Base-by-base conservation (phyloP, 176 grass and related monocot genomes). In the Raddia distichophylla region DNA sequence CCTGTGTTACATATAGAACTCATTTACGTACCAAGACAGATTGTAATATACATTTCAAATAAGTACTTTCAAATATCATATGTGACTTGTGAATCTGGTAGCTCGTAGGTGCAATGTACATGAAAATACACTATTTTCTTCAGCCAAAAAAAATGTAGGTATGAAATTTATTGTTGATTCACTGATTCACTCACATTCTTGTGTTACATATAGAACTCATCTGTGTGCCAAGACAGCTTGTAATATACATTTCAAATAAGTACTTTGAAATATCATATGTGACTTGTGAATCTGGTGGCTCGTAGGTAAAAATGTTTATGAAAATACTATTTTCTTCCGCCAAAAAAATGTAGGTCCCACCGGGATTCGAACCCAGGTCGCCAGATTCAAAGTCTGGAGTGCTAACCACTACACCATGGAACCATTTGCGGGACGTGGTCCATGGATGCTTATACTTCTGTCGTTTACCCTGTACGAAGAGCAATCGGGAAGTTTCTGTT, bases 361-460 rank as follows among this genome's bases (percentile, higher is more conserved):
- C 91, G 91, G 93, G 96, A 99, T 95, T 95, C 87, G 93, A 99
- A 99, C 89, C 91, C 93, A 99, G 86, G 91, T 93, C 83, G 87
- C 96, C 87, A 95, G 91, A 95, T 99, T 99, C 93, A 99, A 94
- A 98, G 90, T 98, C 95, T 91, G 86, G 92, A 98, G 95, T 95
- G 95, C 92, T 95, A 98, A 98, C 92, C 88, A 98, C 95, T 95
- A 98, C 92, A 95, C 95, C 86, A 99, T 71, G 2, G 0, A 64
- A 59, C 12, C 3, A 15, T 52, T 15, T n/a, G 16, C 6, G 6
- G 53, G 6, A 14, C 16, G 2, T 0, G 0, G 34, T 0, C 2
- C 35, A 16, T 16, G 1, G 12, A 62, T 22, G 0, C 0, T 0
- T 0, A 1, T 17, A 69, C 49, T 60, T 76, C 40, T 73, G 0